A percentile compares a stretch with the other conserved stretches of the same genome.
Conservation (phyloP, 176 grass and related monocot genomes). For the Dendrocalamus sinicus region DNA sequence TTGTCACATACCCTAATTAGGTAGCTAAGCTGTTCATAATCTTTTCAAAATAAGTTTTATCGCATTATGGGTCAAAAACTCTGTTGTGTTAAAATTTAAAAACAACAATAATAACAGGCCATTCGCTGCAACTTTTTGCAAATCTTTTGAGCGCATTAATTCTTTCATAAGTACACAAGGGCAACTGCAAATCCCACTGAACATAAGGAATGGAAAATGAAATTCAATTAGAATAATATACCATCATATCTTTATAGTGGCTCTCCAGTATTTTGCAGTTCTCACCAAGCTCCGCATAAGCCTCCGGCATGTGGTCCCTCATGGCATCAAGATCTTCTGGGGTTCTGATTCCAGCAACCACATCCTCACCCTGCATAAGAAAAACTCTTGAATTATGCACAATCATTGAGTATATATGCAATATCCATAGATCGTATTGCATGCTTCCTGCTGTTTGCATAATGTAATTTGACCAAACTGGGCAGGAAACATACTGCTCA, state of each 20-base stretch:
- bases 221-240: conserved; percentile 39
- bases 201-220: conserved; percentile 2
- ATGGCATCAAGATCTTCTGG: conserved; percentile 82
- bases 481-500: background rate
- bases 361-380: conserved; percentile 85
- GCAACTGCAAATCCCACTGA: background rate
- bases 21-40: background rate
- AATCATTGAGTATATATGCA: background rate
- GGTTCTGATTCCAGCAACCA: conserved; percentile 97
- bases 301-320: conserved; percentile 69
- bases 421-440: background rate
- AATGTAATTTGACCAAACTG: background rate
- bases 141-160: conserved; percentile 14
- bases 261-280: conserved; percentile 91
- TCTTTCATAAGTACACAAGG: conserved; percentile 9
- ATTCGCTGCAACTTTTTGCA: background rate
- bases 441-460: background rate
- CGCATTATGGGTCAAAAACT: background rate
- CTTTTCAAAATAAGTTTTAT: conserved; percentile 6
- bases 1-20: conserved; percentile 18
- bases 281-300: conserved; percentile 85
- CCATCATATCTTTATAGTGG: conserved; percentile 99
- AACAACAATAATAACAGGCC: conserved; percentile 10
- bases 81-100: conserved; percentile 21
- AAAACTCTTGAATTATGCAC: background rate